These are phyloP conservation scores for Rhizopogon roseolus DNA, from an alignment of 768 basidiomycete genomes.

Conservation along the genomic window DNA sequence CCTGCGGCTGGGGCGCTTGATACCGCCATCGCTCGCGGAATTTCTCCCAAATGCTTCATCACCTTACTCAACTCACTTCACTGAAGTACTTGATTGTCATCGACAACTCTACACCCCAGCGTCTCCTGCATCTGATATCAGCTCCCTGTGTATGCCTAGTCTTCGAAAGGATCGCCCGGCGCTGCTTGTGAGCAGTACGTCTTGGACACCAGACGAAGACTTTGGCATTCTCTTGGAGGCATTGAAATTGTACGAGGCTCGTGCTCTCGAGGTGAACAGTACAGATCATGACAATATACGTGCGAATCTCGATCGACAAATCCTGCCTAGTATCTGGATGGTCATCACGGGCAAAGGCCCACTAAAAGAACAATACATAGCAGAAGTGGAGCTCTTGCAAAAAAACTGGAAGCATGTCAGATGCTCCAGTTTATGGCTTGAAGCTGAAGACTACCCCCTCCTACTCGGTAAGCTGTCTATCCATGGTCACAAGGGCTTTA, in stretches of 20 bases:
- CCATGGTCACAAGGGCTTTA: not conserved
- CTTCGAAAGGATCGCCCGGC: conserved; percentile 75
- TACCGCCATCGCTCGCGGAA: conserved; percentile 31
- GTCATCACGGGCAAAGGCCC: conserved; percentile 92
- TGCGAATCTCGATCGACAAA: conserved; percentile 7
- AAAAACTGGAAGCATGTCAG: conserved; percentile 69
- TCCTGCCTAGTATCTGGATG: conserved; percentile 73
- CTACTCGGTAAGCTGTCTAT: conserved; percentile 57
- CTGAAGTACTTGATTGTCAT: conserved; percentile 24
- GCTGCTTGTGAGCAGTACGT: conserved; percentile 86
- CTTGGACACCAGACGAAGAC: conserved; percentile 98
- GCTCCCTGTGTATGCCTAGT: conserved; percentile 33
- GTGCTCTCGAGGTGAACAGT: conserved; percentile 35
- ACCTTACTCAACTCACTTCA: conserved; percentile 63
- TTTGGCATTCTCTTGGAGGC: conserved; percentile 81
- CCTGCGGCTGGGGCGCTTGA: conserved; percentile 36
- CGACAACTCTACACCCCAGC: conserved; percentile 19
- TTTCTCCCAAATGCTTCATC: conserved; percentile 50
- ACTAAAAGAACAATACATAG: conserved; percentile 69
- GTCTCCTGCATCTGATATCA: conserved; percentile 19
- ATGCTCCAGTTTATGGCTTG: conserved; percentile 83
- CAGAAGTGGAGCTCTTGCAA: conserved; percentile 54
- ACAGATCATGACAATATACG: not conserved
- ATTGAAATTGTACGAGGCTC: conserved; percentile 62
- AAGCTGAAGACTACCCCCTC: conserved; percentile 84